Conservation (phyloP, 2,329 filamentous ascomycete species). For the Aspergillus flavus region DNA sequence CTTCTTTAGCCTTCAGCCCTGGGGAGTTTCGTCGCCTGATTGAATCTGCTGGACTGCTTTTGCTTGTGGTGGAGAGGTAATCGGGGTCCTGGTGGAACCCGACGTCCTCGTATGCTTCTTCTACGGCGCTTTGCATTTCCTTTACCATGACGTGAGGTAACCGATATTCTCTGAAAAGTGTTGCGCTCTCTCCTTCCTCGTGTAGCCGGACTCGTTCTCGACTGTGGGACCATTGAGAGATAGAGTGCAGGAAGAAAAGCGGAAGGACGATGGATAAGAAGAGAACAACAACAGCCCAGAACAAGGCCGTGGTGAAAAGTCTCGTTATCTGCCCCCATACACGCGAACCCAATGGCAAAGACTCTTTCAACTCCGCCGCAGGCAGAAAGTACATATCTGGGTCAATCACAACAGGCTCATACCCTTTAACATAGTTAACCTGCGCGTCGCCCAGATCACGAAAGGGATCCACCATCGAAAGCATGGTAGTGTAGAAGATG, state of each 20-base stretch:
- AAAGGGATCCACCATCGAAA: slow-evolving; percentile 78
- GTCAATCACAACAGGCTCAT: slow-evolving; percentile 75
- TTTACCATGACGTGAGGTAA: slow-evolving; percentile 71
- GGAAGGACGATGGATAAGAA: slow-evolving; percentile 73
- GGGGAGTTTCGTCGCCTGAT: not conserved
- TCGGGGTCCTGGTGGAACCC: slow-evolving; percentile 70
- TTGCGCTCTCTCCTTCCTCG: slow-evolving; percentile 68
- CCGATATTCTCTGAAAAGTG: slow-evolving; percentile 71
- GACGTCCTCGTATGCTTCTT: slow-evolving; percentile 74
- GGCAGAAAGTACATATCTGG: slow-evolving; percentile 35
- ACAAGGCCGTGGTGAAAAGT: slow-evolving; percentile 59
- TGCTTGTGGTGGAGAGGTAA: slow-evolving; percentile 64
- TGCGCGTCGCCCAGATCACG: slow-evolving; percentile 66
- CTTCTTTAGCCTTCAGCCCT: not conserved
- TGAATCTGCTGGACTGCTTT: not conserved
- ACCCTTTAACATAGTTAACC: slow-evolving; percentile 73
- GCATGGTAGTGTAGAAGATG: slow-evolving; percentile 79
- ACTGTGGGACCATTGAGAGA: slow-evolving; percentile 75
- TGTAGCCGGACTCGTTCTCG: slow-evolving; percentile 74
- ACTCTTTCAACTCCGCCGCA: slow-evolving; percentile 22
- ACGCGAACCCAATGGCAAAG: slow-evolving; percentile 30
- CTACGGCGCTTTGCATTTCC: slow-evolving; percentile 73
- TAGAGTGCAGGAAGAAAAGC: slow-evolving; percentile 74
- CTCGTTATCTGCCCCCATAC: slow-evolving; percentile 38
- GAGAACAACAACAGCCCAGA: slow-evolving; percentile 66